These are phyloP conservation scores for Pigoraptor vietnamica DNA, from an alignment of 78 protist genomes.

Conservation along the genomic window DNA sequence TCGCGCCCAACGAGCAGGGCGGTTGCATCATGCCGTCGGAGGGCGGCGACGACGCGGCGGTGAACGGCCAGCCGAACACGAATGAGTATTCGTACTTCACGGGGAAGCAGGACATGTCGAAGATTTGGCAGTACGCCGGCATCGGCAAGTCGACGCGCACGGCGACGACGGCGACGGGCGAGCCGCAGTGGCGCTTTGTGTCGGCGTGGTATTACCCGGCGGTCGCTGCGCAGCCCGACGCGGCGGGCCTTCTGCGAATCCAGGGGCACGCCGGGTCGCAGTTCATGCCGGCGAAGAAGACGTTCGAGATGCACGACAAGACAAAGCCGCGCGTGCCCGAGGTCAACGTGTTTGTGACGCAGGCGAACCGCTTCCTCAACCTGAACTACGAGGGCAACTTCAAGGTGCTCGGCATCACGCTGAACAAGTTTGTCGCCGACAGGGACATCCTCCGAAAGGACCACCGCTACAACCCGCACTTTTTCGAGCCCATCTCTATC, in stretches of 20 bases:
- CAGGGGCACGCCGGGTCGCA: background rate
- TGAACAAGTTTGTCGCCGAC: background rate
- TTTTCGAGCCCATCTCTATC: background rate
- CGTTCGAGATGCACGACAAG: background rate
- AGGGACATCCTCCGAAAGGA: background rate
- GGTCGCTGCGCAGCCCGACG: background rate
- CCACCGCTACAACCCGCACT: background rate
- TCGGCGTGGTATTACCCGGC: background rate
- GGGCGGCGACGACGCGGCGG: background rate
- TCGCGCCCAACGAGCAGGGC: background rate
- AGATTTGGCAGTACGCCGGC: background rate
- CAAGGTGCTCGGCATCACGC: background rate
- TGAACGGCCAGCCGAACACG: background rate
- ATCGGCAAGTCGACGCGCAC: background rate
- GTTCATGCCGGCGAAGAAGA: background rate
- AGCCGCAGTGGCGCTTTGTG: background rate
- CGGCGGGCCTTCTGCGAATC: background rate
- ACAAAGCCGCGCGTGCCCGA: background rate
- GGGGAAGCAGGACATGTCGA: background rate
- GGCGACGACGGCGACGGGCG: background rate
- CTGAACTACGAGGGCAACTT: background rate
- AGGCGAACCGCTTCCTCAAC: background rate
- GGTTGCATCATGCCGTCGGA: background rate
- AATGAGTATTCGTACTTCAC: background rate
- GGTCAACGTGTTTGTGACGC: background rate